These are phyloP conservation scores for Hylodesmum podocarpum DNA, from an alignment of 306 rosid genomes.

Conservation along the genomic window DNA sequence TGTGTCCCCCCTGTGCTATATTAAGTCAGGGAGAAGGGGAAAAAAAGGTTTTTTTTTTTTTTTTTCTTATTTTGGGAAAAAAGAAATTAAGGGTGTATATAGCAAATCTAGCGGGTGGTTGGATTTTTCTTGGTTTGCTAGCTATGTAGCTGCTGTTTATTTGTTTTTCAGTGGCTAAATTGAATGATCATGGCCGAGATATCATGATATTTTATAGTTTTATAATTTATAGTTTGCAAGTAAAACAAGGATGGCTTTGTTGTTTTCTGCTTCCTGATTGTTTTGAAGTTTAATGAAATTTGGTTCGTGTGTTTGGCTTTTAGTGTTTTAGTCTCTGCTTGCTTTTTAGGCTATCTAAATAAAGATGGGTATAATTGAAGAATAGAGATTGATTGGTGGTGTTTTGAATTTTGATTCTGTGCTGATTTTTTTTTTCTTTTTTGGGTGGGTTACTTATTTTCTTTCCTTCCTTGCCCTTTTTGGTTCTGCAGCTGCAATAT, in stretches of 20 bases:
- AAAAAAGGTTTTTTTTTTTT: neutral
- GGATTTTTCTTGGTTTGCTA: slow-evolving; percentile 21
- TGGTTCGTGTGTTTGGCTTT: neutral
- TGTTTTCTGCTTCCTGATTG: slow-evolving; percentile 3
- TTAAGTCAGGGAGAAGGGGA: slow-evolving; percentile 4
- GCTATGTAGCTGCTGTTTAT: neutral
- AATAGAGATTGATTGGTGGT: neutral
- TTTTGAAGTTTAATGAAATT: neutral
- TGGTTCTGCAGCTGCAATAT: slow-evolving; percentile 36
- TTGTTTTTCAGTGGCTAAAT: neutral
- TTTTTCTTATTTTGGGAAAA: slow-evolving; percentile 13
- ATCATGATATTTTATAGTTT: neutral
- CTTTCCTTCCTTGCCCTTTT: neutral
- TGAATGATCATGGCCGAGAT: slow-evolving; percentile 4
- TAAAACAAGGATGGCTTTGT: slow-evolving; percentile 14
- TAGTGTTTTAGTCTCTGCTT: neutral
- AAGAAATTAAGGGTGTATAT: neutral
- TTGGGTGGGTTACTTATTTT: slow-evolving; percentile 14
- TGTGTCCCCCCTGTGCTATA: neutral
- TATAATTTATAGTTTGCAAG: neutral
- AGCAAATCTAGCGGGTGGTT: slow-evolving; percentile 15
- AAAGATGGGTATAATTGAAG: neutral
- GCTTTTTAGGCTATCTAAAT: neutral
- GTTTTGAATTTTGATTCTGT: neutral
- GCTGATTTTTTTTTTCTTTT: neutral